Percentiles rank a stretch among this genome's conserved stretches.
These are phyloP conservation scores for Forsythia viridissima DNA, from an alignment of 257 asterid species.

Conservation along the genomic window DNA sequence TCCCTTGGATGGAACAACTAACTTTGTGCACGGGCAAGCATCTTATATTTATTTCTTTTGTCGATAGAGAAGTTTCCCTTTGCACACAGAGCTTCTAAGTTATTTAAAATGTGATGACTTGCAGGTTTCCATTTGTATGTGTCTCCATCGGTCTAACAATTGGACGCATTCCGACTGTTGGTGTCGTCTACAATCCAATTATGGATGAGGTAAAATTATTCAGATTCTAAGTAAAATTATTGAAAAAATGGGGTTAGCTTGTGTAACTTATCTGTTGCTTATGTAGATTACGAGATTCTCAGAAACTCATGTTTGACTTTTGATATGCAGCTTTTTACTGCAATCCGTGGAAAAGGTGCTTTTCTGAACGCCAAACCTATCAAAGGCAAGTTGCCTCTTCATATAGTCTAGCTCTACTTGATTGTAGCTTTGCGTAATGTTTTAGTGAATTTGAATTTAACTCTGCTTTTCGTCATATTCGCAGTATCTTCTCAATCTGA, in stretches of 20 bases:
- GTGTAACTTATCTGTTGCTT: conserved; percentile 11
- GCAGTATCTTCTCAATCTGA: conserved; percentile 53
- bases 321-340: conserved; percentile 47
- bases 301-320: neutral
- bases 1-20: conserved; percentile 64
- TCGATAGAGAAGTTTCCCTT: neutral
- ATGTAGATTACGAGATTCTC: neutral
- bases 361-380: conserved; percentile 49
- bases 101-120: conserved; percentile 30
- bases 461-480: neutral
- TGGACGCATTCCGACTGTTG: conserved; percentile 65
- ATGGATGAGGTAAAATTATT: conserved; percentile 69
- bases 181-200: conserved; percentile 85
- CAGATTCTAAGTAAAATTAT: neutral
- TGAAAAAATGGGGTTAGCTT: neutral
- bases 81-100: conserved; percentile 11
- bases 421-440: neutral
- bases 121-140: conserved; percentile 55
- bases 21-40: conserved; percentile 90
- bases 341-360: conserved; percentile 43
- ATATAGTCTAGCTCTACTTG: neutral
- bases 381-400: conserved; percentile 32
- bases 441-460: neutral
- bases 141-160: conserved; percentile 81
- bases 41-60: conserved; percentile 19